Evolutionary conservation across 768 basidiomycete genomes (phyloP).

Genomic region (Kwoniella botswanensis): DNA sequence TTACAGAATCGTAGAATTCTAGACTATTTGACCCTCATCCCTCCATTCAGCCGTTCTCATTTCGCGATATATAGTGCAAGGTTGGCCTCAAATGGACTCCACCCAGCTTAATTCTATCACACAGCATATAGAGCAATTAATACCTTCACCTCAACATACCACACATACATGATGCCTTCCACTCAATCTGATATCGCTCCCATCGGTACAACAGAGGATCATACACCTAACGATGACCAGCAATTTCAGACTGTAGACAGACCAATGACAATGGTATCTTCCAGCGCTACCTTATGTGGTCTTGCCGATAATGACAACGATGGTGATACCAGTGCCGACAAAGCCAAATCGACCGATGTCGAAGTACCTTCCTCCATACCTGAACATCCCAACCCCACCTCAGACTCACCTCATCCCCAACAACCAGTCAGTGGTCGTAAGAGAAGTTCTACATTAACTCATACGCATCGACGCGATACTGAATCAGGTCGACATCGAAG

Average conservation of each 20-base stretch:
- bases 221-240: neutral
- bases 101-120: neutral
- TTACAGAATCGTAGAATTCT: too few species aligned
- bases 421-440: neutral
- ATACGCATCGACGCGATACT: neutral
- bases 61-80: too few species aligned
- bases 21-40: too few species aligned
- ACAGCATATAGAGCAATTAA: neutral
- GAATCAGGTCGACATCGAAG: neutral
- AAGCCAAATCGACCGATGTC: neutral
- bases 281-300: neutral
- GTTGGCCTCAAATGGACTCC: neutral
- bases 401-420: neutral
- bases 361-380: neutral
- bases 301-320: neutral
- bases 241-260: neutral
- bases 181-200: neutral
- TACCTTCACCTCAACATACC: slow-evolving; percentile 12
- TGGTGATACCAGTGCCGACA: neutral
- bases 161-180: slow-evolving; percentile 6
- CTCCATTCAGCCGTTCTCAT: too few species aligned
- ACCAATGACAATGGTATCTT: neutral
- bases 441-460: neutral
- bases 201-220: neutral
- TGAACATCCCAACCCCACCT: neutral